Conservation (phyloP, 1,284 basidiomycete genomes). For the Ceratobasidium sp. region DNA sequence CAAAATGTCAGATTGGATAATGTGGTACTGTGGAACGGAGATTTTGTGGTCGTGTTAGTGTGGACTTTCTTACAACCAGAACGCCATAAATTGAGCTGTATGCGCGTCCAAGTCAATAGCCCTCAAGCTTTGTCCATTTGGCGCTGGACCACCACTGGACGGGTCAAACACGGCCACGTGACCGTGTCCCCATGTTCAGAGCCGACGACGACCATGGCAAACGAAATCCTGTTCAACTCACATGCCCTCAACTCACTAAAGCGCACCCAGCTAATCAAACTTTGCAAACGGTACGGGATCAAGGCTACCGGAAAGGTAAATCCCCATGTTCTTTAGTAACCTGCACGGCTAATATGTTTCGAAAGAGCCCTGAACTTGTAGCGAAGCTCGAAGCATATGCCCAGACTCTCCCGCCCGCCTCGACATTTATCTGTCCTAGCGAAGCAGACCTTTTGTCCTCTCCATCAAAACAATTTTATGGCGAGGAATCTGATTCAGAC, state of each 20-base stretch:
- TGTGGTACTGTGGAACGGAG: too few species aligned
- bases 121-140: too few species aligned
- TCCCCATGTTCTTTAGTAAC: neutral
- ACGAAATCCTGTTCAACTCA: conserved; percentile 82
- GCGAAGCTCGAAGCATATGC: conserved; percentile 75
- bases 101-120: neutral
- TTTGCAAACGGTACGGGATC: conserved; percentile 82
- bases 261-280: conserved; percentile 80
- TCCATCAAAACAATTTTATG: conserved; percentile 5
- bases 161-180: conserved; percentile 23
- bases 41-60: too few species aligned
- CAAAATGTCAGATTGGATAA: too few species aligned
- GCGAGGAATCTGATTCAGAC: conserved; percentile 44
- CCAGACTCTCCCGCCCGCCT: conserved; percentile 64
- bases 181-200: conserved; percentile 60
- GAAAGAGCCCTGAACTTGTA: conserved; percentile 75
- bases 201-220: conserved; percentile 59
- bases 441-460: conserved; percentile 31
- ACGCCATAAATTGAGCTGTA: neutral
- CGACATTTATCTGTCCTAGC: conserved; percentile 51
- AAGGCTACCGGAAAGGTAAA: conserved; percentile 73
- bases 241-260: conserved; percentile 82
- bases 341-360: neutral
- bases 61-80: too few species aligned
- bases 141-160: too few species aligned